phyloP scores from a whole-genome alignment of 2,329 filamentous ascomycete genomes.

The Colletotrichum acutatum region DNA sequence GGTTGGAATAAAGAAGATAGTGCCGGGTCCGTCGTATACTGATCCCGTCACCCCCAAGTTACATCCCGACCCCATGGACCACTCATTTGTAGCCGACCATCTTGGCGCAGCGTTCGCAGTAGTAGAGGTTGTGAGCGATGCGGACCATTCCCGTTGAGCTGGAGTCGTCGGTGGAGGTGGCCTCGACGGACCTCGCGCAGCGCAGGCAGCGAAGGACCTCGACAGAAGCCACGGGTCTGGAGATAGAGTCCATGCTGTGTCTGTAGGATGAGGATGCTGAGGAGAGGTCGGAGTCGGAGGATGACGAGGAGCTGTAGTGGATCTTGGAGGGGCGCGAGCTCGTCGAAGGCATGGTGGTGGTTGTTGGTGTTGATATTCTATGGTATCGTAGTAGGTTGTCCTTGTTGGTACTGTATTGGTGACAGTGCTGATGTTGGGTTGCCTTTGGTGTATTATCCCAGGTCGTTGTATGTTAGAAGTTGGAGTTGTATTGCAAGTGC shows the following conservation, averaged over 20 bases:
- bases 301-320: slow-evolving; percentile 53
- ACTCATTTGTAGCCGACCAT: slow-evolving; percentile 72
- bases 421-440: background rate
- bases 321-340: slow-evolving; percentile 47
- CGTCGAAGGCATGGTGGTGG: slow-evolving; percentile 43
- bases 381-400: background rate
- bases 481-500: slow-evolving; percentile 8
- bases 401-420: background rate
- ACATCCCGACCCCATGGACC: background rate
- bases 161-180: slow-evolving; percentile 69
- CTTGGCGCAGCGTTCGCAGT: slow-evolving; percentile 72
- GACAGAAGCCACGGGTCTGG: slow-evolving; percentile 62
- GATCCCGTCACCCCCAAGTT: slow-evolving; percentile 11
- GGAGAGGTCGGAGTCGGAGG: slow-evolving; percentile 56
- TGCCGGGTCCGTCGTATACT: background rate
- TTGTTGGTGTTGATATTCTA: background rate
- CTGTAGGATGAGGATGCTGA: slow-evolving; percentile 49
- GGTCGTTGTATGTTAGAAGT: slow-evolving; percentile 1
- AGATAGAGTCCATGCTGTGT: slow-evolving; percentile 61
- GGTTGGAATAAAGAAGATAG: background rate
- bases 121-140: slow-evolving; percentile 74
- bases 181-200: slow-evolving; percentile 69
- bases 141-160: slow-evolving; percentile 70
- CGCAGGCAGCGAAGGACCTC: slow-evolving; percentile 72
- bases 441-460: background rate